A percentile compares a stretch with the other conserved stretches of the same genome.
These are phyloP conservation scores for Starmerella khaoyaiensis DNA, from an alignment of 805 yeast genomes.

Conservation along the genomic window DNA sequence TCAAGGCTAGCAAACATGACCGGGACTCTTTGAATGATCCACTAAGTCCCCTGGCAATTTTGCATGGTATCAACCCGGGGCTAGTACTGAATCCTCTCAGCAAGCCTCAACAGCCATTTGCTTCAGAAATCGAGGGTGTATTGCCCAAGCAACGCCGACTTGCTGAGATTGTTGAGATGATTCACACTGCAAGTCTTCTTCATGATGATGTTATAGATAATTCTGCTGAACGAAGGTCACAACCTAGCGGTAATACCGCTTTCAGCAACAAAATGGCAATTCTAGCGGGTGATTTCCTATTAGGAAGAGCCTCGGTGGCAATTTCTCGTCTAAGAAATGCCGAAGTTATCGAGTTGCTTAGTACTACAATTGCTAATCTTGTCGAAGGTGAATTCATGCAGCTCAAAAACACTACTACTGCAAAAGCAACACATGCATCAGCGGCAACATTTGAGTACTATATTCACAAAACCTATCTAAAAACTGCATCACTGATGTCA, in stretches of 20 bases:
- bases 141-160: conserved; percentile 88
- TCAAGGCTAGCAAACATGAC: conserved; percentile 18
- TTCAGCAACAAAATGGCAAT: conserved; percentile 97
- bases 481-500: conserved; percentile 88
- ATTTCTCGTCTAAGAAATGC: conserved; percentile 86
- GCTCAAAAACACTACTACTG: conserved; percentile 75
- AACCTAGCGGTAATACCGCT: conserved; percentile 84
- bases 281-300: conserved; percentile 86
- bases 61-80: conserved; percentile 83
- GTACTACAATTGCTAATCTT: conserved; percentile 89
- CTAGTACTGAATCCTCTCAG: conserved; percentile 69
- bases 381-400: conserved; percentile 99
- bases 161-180: conserved; percentile 97
- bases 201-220: conserved; percentile 96
- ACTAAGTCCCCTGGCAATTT: conserved; percentile 66
- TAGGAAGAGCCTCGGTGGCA: conserved; percentile 94
- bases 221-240: conserved; percentile 74
- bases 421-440: conserved; percentile 35
- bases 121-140: conserved; percentile 59
- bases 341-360: conserved; percentile 91
- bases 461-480: conserved; percentile 85
- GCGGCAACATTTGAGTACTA: conserved; percentile 80
- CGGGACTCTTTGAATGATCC: conserved; percentile 29
- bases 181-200: conserved; percentile 86
- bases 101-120: conserved; percentile 60